Conservation (phyloP, 345 rosid species). For the Cardamine resedifolia region DNA sequence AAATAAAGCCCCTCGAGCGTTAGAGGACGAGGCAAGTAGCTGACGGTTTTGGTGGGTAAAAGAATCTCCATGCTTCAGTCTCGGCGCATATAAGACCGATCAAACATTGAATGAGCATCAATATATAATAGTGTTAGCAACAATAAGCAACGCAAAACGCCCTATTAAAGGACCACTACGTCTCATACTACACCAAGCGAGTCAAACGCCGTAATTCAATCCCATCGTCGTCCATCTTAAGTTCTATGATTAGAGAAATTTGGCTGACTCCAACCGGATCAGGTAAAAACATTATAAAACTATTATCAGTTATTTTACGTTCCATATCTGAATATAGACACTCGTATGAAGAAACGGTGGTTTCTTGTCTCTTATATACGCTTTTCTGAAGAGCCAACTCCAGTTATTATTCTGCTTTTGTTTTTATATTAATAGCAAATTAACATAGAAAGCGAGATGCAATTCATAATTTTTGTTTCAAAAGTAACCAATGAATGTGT, state of each 20-base stretch:
- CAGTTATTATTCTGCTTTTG: neutral
- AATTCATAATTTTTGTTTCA: neutral
- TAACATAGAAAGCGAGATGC: too few relatives aligned
- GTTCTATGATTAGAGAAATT: neutral
- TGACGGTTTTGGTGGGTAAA: neutral
- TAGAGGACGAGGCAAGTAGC: too few relatives aligned
- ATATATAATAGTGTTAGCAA: too few relatives aligned
- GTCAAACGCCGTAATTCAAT: neutral
- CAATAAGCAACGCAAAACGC: neutral
- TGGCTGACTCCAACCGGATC: neutral
- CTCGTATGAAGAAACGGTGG: neutral
- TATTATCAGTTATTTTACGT: neutral
- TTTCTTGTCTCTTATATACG: neutral
- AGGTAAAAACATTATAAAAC: neutral
- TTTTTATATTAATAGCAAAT: too few relatives aligned
- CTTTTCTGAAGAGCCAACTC: neutral
- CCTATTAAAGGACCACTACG: neutral
- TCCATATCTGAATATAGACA: neutral
- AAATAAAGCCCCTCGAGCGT: too few relatives aligned
- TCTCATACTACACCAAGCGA: neutral
- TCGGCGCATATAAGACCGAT: neutral
- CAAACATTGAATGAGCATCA: neutral
- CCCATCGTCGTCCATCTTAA: neutral
- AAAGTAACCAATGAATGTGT: neutral
- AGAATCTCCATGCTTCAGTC: neutral